A percentile compares a stretch with the other conserved stretches of the same genome.
Evolutionary conservation across 805 yeast genomes (phyloP).

Genomic region (Barnettozyma pratensis): DNA sequence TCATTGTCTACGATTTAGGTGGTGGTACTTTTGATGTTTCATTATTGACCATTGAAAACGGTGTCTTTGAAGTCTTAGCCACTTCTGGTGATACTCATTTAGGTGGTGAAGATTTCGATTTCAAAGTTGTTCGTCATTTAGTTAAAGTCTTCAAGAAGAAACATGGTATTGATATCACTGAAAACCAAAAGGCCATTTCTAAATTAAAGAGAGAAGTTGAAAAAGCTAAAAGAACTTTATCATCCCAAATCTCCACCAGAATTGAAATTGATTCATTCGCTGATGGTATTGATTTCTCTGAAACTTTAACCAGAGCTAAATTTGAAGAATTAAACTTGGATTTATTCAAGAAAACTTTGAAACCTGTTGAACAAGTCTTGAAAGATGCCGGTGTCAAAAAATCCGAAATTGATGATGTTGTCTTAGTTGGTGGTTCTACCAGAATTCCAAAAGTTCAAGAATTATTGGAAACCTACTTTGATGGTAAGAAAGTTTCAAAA

Average conservation of each 20-base stretch:
- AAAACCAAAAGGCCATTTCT: constrained; percentile 81
- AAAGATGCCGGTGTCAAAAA: constrained; percentile 88
- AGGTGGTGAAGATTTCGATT: constrained; percentile 97
- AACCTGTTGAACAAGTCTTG: constrained; percentile 93
- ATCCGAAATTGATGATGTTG: constrained; percentile 89
- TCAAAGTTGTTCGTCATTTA: constrained; percentile 83
- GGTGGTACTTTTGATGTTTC: constrained; percentile 98
- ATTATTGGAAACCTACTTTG: constrained; percentile 82
- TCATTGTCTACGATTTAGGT: constrained; percentile 90
- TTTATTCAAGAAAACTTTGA: constrained; percentile 88
- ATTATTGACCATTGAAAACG: constrained; percentile 78
- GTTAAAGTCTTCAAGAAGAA: constrained; percentile 88
- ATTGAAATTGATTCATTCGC: constrained; percentile 93
- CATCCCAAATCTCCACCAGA: constrained; percentile 92
- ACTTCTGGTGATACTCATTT: constrained; percentile 96
- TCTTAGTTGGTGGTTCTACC: constrained; percentile 97
- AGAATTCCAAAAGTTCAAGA: constrained; percentile 98
- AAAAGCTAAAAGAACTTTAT: constrained; percentile 95
- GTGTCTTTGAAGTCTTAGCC: constrained; percentile 89
- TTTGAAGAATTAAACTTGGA: constrained; percentile 95
- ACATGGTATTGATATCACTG: constrained; percentile 76
- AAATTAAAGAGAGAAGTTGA: constrained; percentile 96
- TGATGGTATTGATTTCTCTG: constrained; percentile 94
- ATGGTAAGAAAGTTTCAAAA: constrained; percentile 94
- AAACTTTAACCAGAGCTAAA: constrained; percentile 94